Base-by-base conservation (phyloP, 2,329 filamentous ascomycete genomes). In the Rhynchosporium secalis region DNA sequence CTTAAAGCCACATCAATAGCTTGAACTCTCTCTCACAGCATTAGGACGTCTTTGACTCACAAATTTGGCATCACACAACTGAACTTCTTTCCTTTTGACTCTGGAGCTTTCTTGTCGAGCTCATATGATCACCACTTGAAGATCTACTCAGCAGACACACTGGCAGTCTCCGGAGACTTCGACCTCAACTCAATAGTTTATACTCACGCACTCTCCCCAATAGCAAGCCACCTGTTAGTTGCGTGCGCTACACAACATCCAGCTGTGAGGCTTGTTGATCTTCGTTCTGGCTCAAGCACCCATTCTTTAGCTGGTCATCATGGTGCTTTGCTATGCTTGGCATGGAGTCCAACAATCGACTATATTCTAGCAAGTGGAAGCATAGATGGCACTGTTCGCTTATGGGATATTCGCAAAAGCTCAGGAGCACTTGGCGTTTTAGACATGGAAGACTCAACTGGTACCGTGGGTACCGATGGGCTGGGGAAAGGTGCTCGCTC, bases 191-290 rank as follows among this genome's bases (percentile, higher is more conserved):
- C 85, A 3, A 87, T 87, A 38, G 80, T 91, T 54, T 91, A 92
- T 75, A 87, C 89, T 0, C 92, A 96, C 74, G 86, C 90, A 0
- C 82, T 91, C 31, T 96, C 92, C 0, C 83, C 87, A 47, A 78
- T 93, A 62, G 83, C 91, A 61, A 78, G 85, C 58, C 82, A 92
- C 71, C 80, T 96, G 0, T 83, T 96, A 3, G 90, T 97, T 9
- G 92, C 94, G 9, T 95, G 92, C 71, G 93, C 90, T 0, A 96
- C 92, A 0, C 92, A 96, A 66, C 87, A 95, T 72, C 91, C 91
- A 6, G 83, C 90, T 31, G 89, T 96, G 13, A 87, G 92, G 15
- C 83, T 98, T 6, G 86, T 97, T 5, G 94, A 98, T 73, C 81
- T 97, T 40, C 89, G 90, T 58, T 93, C 92, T 0, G 92, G 92